A percentile compares a stretch with the other conserved stretches of the same genome.
Evolutionary conservation across 2,329 filamentous ascomycete genomes (phyloP).

Genomic region (Neofusicoccum parvum): DNA sequence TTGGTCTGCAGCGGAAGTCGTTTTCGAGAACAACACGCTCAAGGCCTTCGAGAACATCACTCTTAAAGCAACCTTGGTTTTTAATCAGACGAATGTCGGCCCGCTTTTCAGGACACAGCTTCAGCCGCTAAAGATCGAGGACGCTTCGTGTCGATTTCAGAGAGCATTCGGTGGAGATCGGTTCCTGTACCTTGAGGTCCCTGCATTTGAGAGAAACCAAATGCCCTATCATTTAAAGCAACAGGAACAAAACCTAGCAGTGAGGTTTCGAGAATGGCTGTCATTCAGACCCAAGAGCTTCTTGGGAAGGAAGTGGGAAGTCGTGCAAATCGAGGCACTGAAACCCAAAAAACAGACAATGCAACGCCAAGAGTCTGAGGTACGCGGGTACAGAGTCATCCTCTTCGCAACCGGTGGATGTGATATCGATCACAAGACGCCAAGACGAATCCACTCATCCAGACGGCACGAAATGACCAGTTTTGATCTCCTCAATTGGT

Average conservation of each 20-base stretch:
- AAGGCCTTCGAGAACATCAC: conserved; percentile 32
- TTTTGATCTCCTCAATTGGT: conserved; percentile 42
- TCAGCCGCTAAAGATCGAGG: conserved; percentile 31
- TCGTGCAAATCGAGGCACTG: conserved; percentile 41
- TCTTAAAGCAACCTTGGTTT: conserved; percentile 35
- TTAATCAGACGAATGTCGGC: conserved; percentile 24
- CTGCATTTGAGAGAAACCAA: conserved; percentile 28
- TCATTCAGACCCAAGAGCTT: conserved; percentile 34
- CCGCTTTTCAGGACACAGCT: conserved; percentile 33
- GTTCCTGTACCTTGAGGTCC: conserved; percentile 45
- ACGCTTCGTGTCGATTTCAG: conserved; percentile 38
- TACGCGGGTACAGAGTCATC: conserved; percentile 28
- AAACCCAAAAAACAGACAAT: conserved; percentile 34
- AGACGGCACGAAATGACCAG: conserved; percentile 16
- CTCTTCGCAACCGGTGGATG: conserved; percentile 39
- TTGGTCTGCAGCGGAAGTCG: conserved; percentile 30
- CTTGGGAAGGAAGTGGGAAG: conserved; percentile 45
- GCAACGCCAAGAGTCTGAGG: background rate
- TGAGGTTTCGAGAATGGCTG: conserved; percentile 40
- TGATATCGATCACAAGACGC: conserved; percentile 26
- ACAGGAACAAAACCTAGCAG: conserved; percentile 27
- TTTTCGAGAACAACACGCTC: background rate
- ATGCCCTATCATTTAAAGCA: conserved; percentile 24
- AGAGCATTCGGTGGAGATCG: conserved; percentile 42
- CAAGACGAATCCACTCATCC: background rate